A percentile compares a stretch with the other conserved stretches of the same genome.
Conservation (phyloP, 768 basidiomycete species). For the Leccinum broughii region DNA sequence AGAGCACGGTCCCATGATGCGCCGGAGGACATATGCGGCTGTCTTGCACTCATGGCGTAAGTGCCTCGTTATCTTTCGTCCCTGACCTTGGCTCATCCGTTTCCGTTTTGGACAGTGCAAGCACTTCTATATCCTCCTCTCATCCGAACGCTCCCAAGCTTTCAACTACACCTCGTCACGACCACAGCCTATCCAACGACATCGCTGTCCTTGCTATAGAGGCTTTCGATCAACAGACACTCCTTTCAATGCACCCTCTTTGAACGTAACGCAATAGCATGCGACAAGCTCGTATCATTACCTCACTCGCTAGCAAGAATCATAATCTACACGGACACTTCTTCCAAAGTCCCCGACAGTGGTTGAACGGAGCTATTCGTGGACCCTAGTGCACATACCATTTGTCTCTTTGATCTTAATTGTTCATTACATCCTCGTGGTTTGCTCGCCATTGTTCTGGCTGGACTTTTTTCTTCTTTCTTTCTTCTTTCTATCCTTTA, state of each 20-base stretch:
- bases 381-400: slow-evolving; percentile 5
- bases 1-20: slow-evolving; percentile 13
- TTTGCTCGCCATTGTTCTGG: neutral
- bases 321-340: slow-evolving; percentile 13
- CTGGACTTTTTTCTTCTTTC: neutral
- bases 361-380: neutral
- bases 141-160: slow-evolving; percentile 3
- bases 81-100: neutral
- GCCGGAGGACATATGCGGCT: neutral
- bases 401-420: slow-evolving; percentile 2
- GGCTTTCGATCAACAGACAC: neutral
- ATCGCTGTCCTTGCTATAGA: slow-evolving; percentile 1
- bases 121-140: neutral
- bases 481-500: neutral
- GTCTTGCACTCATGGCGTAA: slow-evolving; percentile 3
- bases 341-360: neutral
- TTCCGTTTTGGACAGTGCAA: neutral
- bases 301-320: slow-evolving; percentile 10
- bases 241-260: slow-evolving; percentile 1
- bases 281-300: neutral
- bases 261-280: neutral
- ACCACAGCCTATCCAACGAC: neutral
- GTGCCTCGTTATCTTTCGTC: slow-evolving; percentile 1
- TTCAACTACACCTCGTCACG: slow-evolving; percentile 1
- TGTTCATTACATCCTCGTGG: neutral